Evolutionary conservation across 2,329 filamentous ascomycete species (phyloP), one percentile per base, ranked within the genome.

Genomic region (Penicillium sp.): DNA sequence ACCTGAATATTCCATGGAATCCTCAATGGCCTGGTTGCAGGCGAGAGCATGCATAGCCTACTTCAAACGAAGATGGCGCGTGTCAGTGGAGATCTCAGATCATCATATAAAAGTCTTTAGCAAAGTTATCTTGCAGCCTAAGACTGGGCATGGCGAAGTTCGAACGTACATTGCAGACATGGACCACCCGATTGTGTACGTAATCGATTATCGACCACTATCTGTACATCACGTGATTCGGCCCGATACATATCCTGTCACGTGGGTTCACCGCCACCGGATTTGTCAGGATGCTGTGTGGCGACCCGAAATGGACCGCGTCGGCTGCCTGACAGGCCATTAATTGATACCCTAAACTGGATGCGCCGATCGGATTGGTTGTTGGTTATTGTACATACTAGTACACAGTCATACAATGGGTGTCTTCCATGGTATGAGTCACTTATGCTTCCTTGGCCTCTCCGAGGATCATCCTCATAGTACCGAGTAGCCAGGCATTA

Each of bases 81-180:
- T n/a, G 7, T 13, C 25, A 13, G 25, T 30, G 14, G 6, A 35
- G 25, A 22, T 28, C 25, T 28, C n/a, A 35, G 25, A 22, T 28
- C 25, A 33, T 16, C 19, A 13, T n/a, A 11, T 18, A 2, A 14
- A 22, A 37, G 19, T 13, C 22, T 27, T 33, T 14, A 35, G 19
- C 12, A n/a, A 29, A n/a, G n/a, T 12, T 30, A 46, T 41, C n/a
- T 49, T 49, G 47, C 28, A 49, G 47, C 47, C 47, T 46, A 49
- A 49, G 25, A 28, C 39, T 30, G 41, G 47, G 36, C 41, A 34
- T 40, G 8, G 47, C 41, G 41, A n/a, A n/a, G n/a, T n/a, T n/a
- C n/a, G n/a, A 35, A 14, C 19, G 10, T 39, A 30, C 41, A 38
- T 49, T 39, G 41, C 46, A 22, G 16, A 41, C 46, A 49, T n/a